Base-by-base conservation (phyloP, 768 basidiomycete genomes). In the Rhizopogon vinicolor region DNA sequence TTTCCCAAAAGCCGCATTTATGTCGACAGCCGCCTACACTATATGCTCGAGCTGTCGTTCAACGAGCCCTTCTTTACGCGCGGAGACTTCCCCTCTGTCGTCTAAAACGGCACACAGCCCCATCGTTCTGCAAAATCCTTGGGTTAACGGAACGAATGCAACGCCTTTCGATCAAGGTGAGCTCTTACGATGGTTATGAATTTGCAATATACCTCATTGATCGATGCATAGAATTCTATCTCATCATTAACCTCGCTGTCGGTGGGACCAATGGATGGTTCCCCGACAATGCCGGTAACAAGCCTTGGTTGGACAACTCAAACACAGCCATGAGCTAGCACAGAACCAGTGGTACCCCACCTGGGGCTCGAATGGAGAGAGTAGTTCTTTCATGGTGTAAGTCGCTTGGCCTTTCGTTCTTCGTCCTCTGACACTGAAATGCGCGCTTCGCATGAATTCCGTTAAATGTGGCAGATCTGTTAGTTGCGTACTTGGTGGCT, bases 221-320 rank as follows among this genome's bases (percentile, higher is more conserved):
- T 31, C 5, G 22, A 46, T 10, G 41, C 14, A 9, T 59, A 89
- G 87, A 82, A 9, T 95, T 97, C 75, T 96, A 92, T 72, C 78
- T 97, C 39, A 87, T 91, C 60, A 70, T 96, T 68, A 80, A 89
- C 61, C 80, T 95, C 50, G 91, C 84, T 7, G 87, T 92, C 37
- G 93, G 93, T 7, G 89, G 91, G 2, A 95, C 91, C 22, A 91
- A 86, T 64, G 93, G 93, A 5, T 95, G 91, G 91, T 95, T 95
- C 82, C 89, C 90, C 5, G 93, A 97, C 66, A 82, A 82, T 44
- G 74, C 72, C n/a, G 84, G 81, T 6, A 70, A 82, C 63, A 93
- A 93, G 71, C 90, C 90, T 3, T 93, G 91, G 91, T 65, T 91
- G 46, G 87, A 92, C 67, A 80, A 79, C 31, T 87, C 87, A 0